Evolutionary conservation across 345 rosid genomes (phyloP).

Genomic region (Erodium maritimum): DNA sequence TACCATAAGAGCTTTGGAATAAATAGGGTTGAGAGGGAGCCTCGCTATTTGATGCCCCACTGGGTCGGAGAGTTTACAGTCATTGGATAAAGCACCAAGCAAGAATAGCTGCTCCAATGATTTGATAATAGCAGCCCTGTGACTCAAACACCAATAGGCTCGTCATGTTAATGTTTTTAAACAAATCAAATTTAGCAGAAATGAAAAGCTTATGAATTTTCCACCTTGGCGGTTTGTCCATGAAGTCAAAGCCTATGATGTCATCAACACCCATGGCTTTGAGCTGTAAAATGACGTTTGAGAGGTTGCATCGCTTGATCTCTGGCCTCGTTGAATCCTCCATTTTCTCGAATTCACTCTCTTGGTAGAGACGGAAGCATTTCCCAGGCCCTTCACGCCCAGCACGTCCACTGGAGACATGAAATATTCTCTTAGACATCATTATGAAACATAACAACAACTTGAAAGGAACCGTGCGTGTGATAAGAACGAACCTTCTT

Average conservation of each 20-base stretch:
- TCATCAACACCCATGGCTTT: conserved; percentile 86
- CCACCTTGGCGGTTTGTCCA: conserved; percentile 87
- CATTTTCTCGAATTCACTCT: conserved; percentile 76
- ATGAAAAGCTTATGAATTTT: not conserved
- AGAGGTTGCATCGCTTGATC: conserved; percentile 87
- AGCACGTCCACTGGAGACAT: conserved; percentile 72
- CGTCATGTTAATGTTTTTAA: too few relatives aligned
- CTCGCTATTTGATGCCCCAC: conserved; percentile 83
- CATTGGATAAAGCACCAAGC: conserved; percentile 87
- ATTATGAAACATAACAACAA: too few relatives aligned
- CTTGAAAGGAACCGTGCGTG: too few relatives aligned
- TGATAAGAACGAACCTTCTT: too few relatives aligned
- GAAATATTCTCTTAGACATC: too few relatives aligned
- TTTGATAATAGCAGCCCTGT: conserved; percentile 65
- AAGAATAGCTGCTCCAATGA: conserved; percentile 67
- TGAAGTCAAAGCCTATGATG: conserved; percentile 81
- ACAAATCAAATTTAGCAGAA: too few relatives aligned
- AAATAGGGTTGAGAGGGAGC: conserved; percentile 79
- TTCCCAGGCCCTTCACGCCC: conserved; percentile 96
- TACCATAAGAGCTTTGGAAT: conserved; percentile 73
- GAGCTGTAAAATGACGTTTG: conserved; percentile 80
- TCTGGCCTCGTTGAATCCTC: conserved; percentile 88
- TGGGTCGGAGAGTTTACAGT: conserved; percentile 69
- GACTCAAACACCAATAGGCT: too few relatives aligned
- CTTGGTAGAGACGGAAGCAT: conserved; percentile 87